Base-by-base conservation (phyloP, 179 eudicot species). In the Dionaea muscipula region DNA sequence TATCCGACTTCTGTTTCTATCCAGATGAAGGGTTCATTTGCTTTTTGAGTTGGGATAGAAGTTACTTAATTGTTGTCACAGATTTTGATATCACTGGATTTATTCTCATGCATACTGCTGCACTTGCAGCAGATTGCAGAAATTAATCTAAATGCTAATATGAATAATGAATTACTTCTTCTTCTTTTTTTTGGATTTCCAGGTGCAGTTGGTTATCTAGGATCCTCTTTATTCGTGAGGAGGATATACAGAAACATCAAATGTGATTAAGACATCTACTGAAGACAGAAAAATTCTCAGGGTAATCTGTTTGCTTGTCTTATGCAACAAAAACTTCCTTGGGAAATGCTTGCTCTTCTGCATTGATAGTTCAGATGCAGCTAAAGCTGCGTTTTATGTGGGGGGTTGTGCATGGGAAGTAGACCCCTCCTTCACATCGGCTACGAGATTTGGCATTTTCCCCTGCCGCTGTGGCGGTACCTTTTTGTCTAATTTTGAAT, bases 221-320 rank as follows among this genome's bases (percentile, higher is more conserved):
- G 56, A 21, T 52, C 56, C 16, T 27, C 38, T 19, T 19, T 31
- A 20, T 52, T 52, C 16, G 56, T 52, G 22, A 28, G 56, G 56
- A 52, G 56, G 56, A 52, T 52, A 39, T 52, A 52, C 56, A n/a
- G 56, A 28, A 52, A 52, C 23, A 52, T 52, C 40, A 52, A 52
- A 33, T 52, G 56, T 17, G 56, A 52, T 33, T 52, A 52, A 25
- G 52, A 12, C 12, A 21, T 43, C 43, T 13, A 15, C 43, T n/a
- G n/a, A 38, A 38, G 43, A 9, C 47, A 43, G 47, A 14, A 16
- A 39, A 4, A 16, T 3, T 21, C 21, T n/a, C 47, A 17, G 8
- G 20, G 7, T 17, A 8, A 0, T 43, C 47, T 21, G 16, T 5
- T 4, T 18, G 20, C 47, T 43, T 4, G 17, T 43, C 47, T 15